Base-by-base conservation (phyloP, 352 stramenopile species). In the Elongisporangium undulatum region DNA sequence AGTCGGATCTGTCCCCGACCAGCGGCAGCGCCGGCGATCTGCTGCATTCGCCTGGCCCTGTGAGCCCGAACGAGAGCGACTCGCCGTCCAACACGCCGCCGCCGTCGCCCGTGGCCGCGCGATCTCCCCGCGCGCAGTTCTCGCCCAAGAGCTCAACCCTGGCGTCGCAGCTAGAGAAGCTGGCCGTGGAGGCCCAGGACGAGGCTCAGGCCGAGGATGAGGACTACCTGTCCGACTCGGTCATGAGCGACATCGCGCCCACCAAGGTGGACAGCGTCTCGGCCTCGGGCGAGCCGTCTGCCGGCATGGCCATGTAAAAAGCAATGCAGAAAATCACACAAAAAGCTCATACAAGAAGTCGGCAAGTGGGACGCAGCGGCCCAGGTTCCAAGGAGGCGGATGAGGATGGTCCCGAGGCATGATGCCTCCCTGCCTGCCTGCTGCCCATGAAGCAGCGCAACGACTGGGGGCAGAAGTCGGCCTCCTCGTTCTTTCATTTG, bases 161-260 rank as follows among this genome's bases (percentile, higher is more conserved):
- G 26, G 67, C 72, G 20, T 75, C 75, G 34, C 53, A 80, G 8
- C 57, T 53, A 7, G 71, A 85, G 61, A 75, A 77, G 59, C 59
- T 55, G 12, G 45, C 61, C 3, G 73, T 55, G 10, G 38, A 17
- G 38, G 16, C 55, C 29, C 26, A 76, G 56, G 69, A 72, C 60
- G 67, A 61, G 58, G 77, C 68, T 49, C 62, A 73, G 56, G 71
- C 82, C 22, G 70, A 87, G n/a, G 74, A 86, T 29, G 79, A 87
- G 20, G 72, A 71, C 39, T 85, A 85, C 69, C 64, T 78, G 58
- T 89, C 80, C 50, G 83, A 92, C 67, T 92, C 83, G 62, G 81
- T 90, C 29, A 82, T 76, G 63, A 92, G 83, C 66, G 81, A 89
- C 59, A 92, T 92, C 61, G 77, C 81, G 56, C 75, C 83, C 38